Evolutionary conservation across 805 yeast genomes (phyloP), one percentile per base, ranked within the genome.

Genomic region (Pichia eremophila): DNA sequence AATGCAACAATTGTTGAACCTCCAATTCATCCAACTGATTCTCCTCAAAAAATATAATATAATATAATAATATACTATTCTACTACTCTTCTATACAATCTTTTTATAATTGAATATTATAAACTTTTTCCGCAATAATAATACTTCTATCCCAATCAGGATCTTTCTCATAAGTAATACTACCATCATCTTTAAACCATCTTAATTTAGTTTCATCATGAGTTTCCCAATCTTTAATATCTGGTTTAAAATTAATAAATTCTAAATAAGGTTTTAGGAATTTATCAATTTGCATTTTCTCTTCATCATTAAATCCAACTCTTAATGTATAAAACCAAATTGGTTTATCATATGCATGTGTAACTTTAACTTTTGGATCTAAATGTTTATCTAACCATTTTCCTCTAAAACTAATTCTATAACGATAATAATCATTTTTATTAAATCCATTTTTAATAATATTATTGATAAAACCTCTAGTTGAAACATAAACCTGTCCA

Each of bases 401-500:
- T 9, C 64, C 62, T 51, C 65, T 57, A 48, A 46, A 67, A 31
- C 59, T 56, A 14, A 60, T 55, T 48, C 60, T 59, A 51, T 64
- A 67, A 31, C 70, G 57, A 51, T 49, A 62, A 37, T 63, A 54
- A 25, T 50, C 46, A 12, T 54, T 53, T 22, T 43, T 44, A 32
- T 32, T 12, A 47, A 59, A 63, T 61, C 47, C 51, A 56, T 57
- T 47, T 25, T 53, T 49, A 9, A 60, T 53, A 43, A 64, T 46
- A 15, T 61, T 55, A 41, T 65, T 57, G 27, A 68, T 45, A 46
- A 63, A 64, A 2, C 69, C 69, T 44, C 72, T 58, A 12, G 59
- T 53, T 1, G 71, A 65, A n/a, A 63, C 61, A 51, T 67, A 63
- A 4, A 69, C 68, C 50, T 69, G 72, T 8, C 67, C 64, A 54